These are phyloP conservation scores for Arthromyces matolae DNA, from an alignment of 768 basidiomycete genomes.

Conservation along the genomic window DNA sequence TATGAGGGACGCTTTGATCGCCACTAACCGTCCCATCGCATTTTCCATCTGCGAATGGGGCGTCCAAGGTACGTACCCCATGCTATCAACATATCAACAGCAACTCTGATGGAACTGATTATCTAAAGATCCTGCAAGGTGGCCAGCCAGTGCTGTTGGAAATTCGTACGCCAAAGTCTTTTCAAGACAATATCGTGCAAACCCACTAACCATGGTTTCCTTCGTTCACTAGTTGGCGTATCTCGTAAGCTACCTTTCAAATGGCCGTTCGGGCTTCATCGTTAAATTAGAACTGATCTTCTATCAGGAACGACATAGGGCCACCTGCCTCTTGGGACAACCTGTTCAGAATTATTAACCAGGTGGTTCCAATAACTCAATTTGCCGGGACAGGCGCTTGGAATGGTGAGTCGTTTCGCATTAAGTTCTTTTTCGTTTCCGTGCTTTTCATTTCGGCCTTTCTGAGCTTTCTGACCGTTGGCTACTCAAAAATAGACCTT, in stretches of 20 bases:
- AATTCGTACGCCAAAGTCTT: slow-evolving; percentile 34
- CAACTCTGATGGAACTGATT: too few species aligned
- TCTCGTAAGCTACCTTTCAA: slow-evolving; percentile 31
- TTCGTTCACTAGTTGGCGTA: slow-evolving; percentile 40
- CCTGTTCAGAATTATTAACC: slow-evolving; percentile 47
- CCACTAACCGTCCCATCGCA: slow-evolving; percentile 42
- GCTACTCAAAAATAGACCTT: too few species aligned
- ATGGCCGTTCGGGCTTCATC: not conserved
- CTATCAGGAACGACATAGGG: slow-evolving; percentile 41
- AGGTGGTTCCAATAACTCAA: slow-evolving; percentile 46
- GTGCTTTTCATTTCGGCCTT: too few species aligned
- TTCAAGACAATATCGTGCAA: not conserved
- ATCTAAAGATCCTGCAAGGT: slow-evolving; percentile 43
- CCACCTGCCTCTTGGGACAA: slow-evolving; percentile 46
- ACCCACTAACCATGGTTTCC: not conserved
- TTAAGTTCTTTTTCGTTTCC: too few species aligned
- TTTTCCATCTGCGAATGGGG: slow-evolving; percentile 52
- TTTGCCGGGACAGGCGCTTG: slow-evolving; percentile 44
- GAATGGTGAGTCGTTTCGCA: slow-evolving; percentile 30
- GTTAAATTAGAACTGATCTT: not conserved
- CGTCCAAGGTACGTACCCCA: slow-evolving; percentile 33
- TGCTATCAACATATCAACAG: too few species aligned
- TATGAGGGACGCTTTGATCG: slow-evolving; percentile 44
- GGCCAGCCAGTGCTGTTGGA: slow-evolving; percentile 41
- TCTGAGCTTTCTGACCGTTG: too few species aligned